Percentiles rank a stretch among this genome's conserved stretches.
These are phyloP conservation scores for Wickerhamomyces sydowiorum DNA, from an alignment of 805 yeast genomes.

Conservation along the genomic window DNA sequence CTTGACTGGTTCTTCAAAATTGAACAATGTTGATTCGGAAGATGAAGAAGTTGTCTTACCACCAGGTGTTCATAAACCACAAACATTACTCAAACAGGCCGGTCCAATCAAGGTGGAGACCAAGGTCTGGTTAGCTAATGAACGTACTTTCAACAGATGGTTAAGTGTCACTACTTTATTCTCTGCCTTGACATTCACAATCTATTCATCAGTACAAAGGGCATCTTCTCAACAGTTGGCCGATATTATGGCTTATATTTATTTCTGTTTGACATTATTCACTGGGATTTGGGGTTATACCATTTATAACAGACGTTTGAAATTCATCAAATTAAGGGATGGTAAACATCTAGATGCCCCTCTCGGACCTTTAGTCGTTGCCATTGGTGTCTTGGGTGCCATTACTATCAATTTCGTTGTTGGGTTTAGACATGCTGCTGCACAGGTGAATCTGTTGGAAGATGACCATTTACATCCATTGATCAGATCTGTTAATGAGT, in stretches of 20 bases:
- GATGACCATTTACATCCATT: conserved; percentile 16
- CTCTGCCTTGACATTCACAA: conserved; percentile 77
- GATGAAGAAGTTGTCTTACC: conserved; percentile 85
- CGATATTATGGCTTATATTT: conserved; percentile 63
- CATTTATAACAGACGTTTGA: conserved; percentile 65
- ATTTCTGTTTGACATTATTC: conserved; percentile 77
- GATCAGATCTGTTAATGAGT: conserved; percentile 24
- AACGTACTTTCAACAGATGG: conserved; percentile 96
- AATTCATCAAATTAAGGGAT: conserved; percentile 71
- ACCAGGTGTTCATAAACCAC: conserved; percentile 84
- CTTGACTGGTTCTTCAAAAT: conserved; percentile 36
- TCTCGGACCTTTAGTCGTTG: conserved; percentile 80
- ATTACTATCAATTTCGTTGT: conserved; percentile 67
- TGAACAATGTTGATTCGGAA: conserved; percentile 68
- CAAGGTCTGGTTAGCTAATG: conserved; percentile 97
- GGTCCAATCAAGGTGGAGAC: conserved; percentile 95
- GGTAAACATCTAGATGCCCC: conserved; percentile 88
- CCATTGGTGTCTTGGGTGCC: conserved; percentile 60
- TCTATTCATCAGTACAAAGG: conserved; percentile 66
- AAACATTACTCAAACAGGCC: conserved; percentile 70
- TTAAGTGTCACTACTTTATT: conserved; percentile 80
- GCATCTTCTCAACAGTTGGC: conserved; percentile 66
- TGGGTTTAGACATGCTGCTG: conserved; percentile 44
- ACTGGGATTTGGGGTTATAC: conserved; percentile 87
- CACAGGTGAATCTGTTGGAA: conserved; percentile 9